A percentile compares a stretch with the other conserved stretches of the same genome.
These are phyloP conservation scores for Rubroboletus satanas DNA, from an alignment of 768 basidiomycete genomes.

Conservation along the genomic window DNA sequence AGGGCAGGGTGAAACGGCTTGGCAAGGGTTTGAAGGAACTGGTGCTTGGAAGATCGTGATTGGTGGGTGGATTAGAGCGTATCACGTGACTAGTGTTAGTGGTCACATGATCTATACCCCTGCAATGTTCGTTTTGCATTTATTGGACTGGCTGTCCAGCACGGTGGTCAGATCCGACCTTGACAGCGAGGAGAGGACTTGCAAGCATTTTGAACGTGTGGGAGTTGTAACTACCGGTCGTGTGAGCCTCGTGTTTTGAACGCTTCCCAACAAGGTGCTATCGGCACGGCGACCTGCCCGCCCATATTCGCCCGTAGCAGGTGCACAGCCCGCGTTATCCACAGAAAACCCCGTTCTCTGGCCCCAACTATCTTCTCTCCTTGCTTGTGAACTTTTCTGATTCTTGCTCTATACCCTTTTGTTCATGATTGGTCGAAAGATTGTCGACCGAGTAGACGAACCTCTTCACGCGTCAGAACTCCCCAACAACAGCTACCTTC, in stretches of 20 bases:
- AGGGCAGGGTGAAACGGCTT: conserved; percentile 27
- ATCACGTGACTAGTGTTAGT: neutral
- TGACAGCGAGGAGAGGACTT: neutral
- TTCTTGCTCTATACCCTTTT: conserved; percentile 10
- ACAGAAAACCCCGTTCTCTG: conserved; percentile 6
- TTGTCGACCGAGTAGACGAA: conserved; percentile 26
- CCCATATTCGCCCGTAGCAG: neutral
- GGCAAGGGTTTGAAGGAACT: conserved; percentile 32
- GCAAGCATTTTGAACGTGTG: neutral
- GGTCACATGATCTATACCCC: conserved; percentile 11
- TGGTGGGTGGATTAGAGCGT: neutral
- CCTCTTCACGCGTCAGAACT: conserved; percentile 10
- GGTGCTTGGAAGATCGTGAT: conserved; percentile 26
- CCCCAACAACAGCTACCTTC: conserved; percentile 1
- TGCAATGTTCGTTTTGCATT: conserved; percentile 6
- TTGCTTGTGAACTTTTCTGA: conserved; percentile 12
- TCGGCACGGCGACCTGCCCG: neutral
- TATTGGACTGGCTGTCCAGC: neutral
- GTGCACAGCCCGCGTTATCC: conserved; percentile 2
- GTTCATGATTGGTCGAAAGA: conserved; percentile 28
- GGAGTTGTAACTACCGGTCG: neutral
- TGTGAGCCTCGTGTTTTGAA: conserved; percentile 9
- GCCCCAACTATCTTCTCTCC: conserved; percentile 16
- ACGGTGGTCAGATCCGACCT: neutral
- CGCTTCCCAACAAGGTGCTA: neutral